Evolutionary conservation across 306 rosid species (phyloP).

Genomic region (Hippophae rhamnoides): DNA sequence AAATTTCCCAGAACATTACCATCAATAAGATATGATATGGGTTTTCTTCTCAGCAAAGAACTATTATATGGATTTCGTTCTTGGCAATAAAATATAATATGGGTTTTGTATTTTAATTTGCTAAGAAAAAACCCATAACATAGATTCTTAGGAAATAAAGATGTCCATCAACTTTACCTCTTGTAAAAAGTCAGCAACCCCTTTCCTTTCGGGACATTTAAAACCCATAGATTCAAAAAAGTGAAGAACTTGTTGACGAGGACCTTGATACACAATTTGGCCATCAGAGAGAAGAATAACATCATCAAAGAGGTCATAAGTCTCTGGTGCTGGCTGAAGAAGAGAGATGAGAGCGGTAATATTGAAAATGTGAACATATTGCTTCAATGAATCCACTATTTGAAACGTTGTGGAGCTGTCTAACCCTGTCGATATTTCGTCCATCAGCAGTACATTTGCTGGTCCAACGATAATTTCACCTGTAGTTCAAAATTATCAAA

Average conservation of each 20-base stretch:
- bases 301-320: conserved; percentile 36
- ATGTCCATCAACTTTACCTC: conserved; percentile 21
- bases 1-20: not conserved
- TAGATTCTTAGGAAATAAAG: not conserved
- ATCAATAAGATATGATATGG: too few species aligned
- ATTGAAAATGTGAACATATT: conserved; percentile 25
- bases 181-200: conserved; percentile 41
- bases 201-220: conserved; percentile 37
- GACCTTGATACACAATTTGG: conserved; percentile 38
- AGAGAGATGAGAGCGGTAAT: conserved; percentile 36
- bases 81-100: too few species aligned
- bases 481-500: not conserved
- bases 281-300: conserved; percentile 38
- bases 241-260: conserved; percentile 27
- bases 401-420: conserved; percentile 45
- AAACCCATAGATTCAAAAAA: conserved; percentile 39
- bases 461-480: conserved; percentile 49
- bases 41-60: too few species aligned
- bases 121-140: too few species aligned
- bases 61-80: too few species aligned
- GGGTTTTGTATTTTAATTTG: too few species aligned
- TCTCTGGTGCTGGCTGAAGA: conserved; percentile 50
- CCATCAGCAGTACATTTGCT: conserved; percentile 38
- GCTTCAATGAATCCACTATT: conserved; percentile 37
- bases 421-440: conserved; percentile 47